A percentile compares a stretch with the other conserved stretches of the same genome.
phyloP scores from a whole-genome alignment of 108 stramenopile species.

The Seminavis robusta region DNA sequence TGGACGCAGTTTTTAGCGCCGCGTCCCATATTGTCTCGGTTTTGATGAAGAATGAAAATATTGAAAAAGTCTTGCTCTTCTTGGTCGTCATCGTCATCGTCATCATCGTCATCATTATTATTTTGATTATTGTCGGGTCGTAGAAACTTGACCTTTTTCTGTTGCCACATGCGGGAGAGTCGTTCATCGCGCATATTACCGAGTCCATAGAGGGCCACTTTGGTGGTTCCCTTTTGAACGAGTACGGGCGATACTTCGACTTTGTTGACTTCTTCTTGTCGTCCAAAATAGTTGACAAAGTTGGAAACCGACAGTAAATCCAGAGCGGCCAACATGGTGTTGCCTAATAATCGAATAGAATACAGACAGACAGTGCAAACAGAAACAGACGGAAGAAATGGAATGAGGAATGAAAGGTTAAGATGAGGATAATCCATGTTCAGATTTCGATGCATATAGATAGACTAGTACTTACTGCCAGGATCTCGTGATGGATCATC shows the following conservation, averaged over 20 bases:
- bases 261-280: conserved; percentile 85
- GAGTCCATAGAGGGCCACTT: conserved; percentile 92
- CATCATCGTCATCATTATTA: conserved; percentile 8
- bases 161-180: conserved; percentile 93
- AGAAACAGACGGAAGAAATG: not conserved
- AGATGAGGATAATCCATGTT: no score
- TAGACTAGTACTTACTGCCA: conserved; percentile 55
- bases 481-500: conserved; percentile 93
- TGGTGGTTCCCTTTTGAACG: conserved; percentile 86
- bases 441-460: conserved; percentile 55
- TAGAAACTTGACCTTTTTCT: conserved; percentile 81
- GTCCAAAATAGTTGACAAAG: conserved; percentile 97
- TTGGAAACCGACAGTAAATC: conserved; percentile 86
- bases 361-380: not conserved
- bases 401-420: not conserved
- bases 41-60: conserved; percentile 96
- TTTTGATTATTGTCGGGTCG: conserved; percentile 36
- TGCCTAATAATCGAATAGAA: no score
- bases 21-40: conserved; percentile 86
- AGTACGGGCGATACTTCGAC: conserved; percentile 87
- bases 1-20: conserved; percentile 95
- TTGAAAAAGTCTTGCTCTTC: conserved; percentile 69
- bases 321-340: conserved; percentile 80
- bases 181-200: conserved; percentile 97
- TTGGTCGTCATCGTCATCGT: conserved; percentile 23